A percentile compares a stretch with the other conserved stretches of the same genome.
Evolutionary conservation across 495 filamentous ascomycete species (phyloP).

Genomic region (Sporormia fimetaria): DNA sequence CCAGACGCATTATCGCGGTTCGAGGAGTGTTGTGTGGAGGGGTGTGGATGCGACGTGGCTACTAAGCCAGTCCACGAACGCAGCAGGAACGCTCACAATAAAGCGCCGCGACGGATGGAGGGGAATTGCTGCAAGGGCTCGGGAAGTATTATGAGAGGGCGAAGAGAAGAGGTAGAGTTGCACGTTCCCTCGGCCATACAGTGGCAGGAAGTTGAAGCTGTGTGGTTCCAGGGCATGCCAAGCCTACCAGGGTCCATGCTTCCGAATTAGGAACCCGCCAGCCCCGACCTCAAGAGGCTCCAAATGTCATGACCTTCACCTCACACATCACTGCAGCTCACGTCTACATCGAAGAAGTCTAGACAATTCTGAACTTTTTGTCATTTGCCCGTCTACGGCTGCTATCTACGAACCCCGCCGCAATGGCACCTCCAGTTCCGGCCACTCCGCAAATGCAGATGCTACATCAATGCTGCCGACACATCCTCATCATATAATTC

Average conservation of each 20-base stretch:
- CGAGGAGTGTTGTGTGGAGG: slow-evolving; percentile 6
- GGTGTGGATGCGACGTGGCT: slow-evolving; percentile 24
- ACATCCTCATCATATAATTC: slow-evolving; percentile 5
- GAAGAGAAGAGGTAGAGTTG: neutral
- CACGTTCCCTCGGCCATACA: no score
- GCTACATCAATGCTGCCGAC: slow-evolving; percentile 1
- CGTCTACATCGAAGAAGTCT: neutral
- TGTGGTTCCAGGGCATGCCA: no score
- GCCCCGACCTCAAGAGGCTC: slow-evolving; percentile 10
- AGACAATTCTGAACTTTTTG: slow-evolving; percentile 12
- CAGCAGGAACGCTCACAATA: no score
- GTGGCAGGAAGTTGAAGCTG: no score
- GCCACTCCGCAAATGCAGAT: slow-evolving; percentile 4
- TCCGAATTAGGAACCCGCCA: no score
- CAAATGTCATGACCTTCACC: neutral
- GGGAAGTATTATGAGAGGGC: neutral
- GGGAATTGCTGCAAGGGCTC: neutral
- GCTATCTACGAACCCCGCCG: slow-evolving; percentile 12
- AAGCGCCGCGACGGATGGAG: neutral
- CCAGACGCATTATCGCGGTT: slow-evolving; percentile 25
- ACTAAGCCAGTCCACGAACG: slow-evolving; percentile 19
- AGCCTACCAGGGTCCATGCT: no score
- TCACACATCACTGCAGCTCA: neutral
- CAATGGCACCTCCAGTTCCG: neutral
- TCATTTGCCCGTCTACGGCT: slow-evolving; percentile 6